phyloP scores from a whole-genome alignment of 106 monocot genomes.

The Alisma plantagoaquatica region DNA sequence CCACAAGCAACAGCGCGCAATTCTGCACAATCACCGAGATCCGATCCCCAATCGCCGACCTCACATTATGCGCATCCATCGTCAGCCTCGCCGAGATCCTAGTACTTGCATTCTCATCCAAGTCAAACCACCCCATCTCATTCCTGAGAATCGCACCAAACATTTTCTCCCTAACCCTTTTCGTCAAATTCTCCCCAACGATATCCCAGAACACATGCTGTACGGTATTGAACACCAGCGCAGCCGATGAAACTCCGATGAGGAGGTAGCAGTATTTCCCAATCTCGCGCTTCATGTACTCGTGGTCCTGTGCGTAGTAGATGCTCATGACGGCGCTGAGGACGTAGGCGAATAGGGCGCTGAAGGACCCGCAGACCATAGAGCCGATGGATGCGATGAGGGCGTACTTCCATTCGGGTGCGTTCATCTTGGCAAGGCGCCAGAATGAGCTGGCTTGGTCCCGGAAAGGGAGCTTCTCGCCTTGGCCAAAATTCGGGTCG shows the following conservation, averaged over 20 bases:
- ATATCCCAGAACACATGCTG: constrained; percentile 93
- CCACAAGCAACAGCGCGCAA: constrained; percentile 79
- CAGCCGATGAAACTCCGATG: constrained; percentile 82
- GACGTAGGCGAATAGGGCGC: constrained; percentile 89
- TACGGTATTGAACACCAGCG: constrained; percentile 80
- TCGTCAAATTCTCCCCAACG: constrained; percentile 88
- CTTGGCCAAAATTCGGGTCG: constrained; percentile 34
- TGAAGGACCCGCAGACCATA: constrained; percentile 87
- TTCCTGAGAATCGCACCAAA: constrained; percentile 54
- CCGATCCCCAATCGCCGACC: constrained; percentile 89
- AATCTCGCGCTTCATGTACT: constrained; percentile 72
- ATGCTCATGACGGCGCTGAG: constrained; percentile 87
- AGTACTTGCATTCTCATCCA: constrained; percentile 75
- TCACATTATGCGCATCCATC: constrained; percentile 78
- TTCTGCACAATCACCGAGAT: constrained; percentile 98
- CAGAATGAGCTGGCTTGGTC: constrained; percentile 89
- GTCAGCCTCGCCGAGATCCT: constrained; percentile 60
- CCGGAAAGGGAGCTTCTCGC: constrained; percentile 67
- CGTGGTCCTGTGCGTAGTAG: constrained; percentile 63
- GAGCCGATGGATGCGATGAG: constrained; percentile 75
- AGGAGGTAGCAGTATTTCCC: constrained; percentile 90
- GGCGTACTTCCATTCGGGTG: constrained; percentile 86
- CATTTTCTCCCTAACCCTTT: constrained; percentile 87
- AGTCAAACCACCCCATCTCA: constrained; percentile 90
- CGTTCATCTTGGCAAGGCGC: constrained; percentile 92